Evolutionary conservation across 2,329 filamentous ascomycete species (phyloP).

Genomic region (Metarhizium anisopliae): DNA sequence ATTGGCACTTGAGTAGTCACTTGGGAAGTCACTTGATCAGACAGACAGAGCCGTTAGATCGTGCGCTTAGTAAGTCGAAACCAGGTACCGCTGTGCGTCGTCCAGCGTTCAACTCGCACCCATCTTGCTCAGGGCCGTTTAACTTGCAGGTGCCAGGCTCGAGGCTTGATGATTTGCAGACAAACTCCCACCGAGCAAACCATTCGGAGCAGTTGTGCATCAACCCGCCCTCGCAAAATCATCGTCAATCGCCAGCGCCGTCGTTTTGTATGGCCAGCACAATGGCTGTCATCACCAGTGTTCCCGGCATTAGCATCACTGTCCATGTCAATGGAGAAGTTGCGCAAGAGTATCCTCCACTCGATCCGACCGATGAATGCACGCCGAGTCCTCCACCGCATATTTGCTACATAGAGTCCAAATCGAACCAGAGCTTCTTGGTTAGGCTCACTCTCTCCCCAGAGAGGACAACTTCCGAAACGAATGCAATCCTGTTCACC

Average conservation of each 20-base stretch:
- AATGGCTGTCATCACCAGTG: conserved; percentile 14
- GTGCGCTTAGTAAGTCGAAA: too few relatives aligned
- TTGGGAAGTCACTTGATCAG: background rate
- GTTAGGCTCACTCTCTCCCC: conserved; percentile 5
- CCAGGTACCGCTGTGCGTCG: too few relatives aligned
- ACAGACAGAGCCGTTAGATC: too few relatives aligned
- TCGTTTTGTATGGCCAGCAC: background rate
- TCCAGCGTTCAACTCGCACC: too few relatives aligned
- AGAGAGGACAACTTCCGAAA: background rate
- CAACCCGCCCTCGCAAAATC: background rate
- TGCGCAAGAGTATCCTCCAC: conserved; percentile 13
- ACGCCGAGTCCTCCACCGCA: background rate
- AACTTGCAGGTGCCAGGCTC: too few relatives aligned
- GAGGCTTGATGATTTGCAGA: too few relatives aligned
- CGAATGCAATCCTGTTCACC: fast-evolving
- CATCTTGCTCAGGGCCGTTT: too few relatives aligned
- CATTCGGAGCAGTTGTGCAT: background rate
- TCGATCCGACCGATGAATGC: background rate
- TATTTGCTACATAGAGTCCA: conserved; percentile 16
- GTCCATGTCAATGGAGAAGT: conserved; percentile 11
- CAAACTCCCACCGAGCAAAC: background rate
- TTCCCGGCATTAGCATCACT: conserved; percentile 11
- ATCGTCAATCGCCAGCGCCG: background rate
- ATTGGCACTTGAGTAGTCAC: background rate
- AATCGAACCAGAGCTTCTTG: conserved; percentile 9